Conservation (phyloP, 2,329 filamentous ascomycete genomes). For the Fusarium sp. region DNA sequence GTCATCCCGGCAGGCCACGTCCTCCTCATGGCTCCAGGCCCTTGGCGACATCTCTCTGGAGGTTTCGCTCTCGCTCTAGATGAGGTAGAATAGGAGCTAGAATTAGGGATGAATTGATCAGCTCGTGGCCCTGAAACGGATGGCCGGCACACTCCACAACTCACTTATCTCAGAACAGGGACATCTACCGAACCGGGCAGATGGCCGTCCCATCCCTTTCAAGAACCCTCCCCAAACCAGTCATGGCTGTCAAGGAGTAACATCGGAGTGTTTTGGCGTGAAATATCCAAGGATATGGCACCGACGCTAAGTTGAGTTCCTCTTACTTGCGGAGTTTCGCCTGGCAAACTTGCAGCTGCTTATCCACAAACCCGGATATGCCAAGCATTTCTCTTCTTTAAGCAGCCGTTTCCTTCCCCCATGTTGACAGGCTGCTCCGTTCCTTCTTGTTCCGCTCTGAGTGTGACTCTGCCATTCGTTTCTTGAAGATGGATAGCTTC, state of each 20-base stretch:
- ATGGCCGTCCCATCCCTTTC: neutral
- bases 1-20: neutral
- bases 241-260: neutral
- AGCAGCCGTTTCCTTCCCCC: neutral
- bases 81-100: neutral
- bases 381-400: neutral
- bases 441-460: neutral
- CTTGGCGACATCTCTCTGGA: neutral
- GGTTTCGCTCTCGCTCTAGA: neutral
- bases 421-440: neutral
- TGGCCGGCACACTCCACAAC: neutral
- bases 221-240: neutral
- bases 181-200: neutral
- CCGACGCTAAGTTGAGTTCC: neutral
- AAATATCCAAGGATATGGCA: neutral
- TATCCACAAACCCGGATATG: neutral
- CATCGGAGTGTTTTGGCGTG: neutral
- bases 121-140: constrained; percentile 1
- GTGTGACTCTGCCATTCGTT: neutral
- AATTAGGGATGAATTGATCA: constrained; percentile 4
- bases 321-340: neutral
- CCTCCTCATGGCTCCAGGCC: neutral
- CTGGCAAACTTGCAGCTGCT: neutral
- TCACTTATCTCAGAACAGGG: neutral
- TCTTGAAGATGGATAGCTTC: constrained; percentile 31